Evolutionary conservation across 345 rosid species (phyloP).

Genomic region (Arabidopsis suecica): DNA sequence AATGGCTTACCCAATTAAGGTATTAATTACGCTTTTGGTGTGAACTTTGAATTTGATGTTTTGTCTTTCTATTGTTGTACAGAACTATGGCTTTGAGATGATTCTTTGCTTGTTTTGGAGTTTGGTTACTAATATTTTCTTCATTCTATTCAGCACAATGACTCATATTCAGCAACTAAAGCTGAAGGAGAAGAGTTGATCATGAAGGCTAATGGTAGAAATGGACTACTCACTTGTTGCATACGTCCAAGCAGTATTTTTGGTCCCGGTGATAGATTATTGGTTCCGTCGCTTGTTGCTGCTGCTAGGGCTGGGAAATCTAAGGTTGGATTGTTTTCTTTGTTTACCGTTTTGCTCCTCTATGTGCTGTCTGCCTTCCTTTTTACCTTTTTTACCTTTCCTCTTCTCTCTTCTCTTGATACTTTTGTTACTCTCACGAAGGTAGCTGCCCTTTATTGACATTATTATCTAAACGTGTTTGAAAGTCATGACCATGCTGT

Average conservation of each 20-base stretch:
- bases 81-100: not conserved
- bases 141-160: slow-evolving; percentile 64
- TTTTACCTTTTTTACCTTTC: not conserved
- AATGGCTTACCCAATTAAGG: slow-evolving; percentile 74
- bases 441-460: not conserved
- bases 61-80: not conserved
- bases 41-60: not conserved
- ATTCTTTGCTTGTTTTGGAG: slow-evolving; percentile 17
- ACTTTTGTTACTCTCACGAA: not conserved
- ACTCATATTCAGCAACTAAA: slow-evolving; percentile 84
- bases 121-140: slow-evolving; percentile 1
- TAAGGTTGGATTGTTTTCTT: slow-evolving; percentile 55
- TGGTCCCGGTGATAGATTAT: slow-evolving; percentile 88
- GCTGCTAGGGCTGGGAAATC: slow-evolving; percentile 87
- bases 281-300: slow-evolving; percentile 75
- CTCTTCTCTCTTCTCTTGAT: not conserved
- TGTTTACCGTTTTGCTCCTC: not conserved
- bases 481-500: not conserved
- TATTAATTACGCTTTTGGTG: slow-evolving; percentile 34
- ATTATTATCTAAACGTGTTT: slow-evolving; percentile 11
- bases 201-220: slow-evolving; percentile 65
- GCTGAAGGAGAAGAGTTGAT: slow-evolving; percentile 78
- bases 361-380: not conserved
- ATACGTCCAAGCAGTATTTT: slow-evolving; percentile 89
- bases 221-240: slow-evolving; percentile 81